phyloP scores from a whole-genome alignment of 176 grass and related monocot species.

The Oryza punctata region DNA sequence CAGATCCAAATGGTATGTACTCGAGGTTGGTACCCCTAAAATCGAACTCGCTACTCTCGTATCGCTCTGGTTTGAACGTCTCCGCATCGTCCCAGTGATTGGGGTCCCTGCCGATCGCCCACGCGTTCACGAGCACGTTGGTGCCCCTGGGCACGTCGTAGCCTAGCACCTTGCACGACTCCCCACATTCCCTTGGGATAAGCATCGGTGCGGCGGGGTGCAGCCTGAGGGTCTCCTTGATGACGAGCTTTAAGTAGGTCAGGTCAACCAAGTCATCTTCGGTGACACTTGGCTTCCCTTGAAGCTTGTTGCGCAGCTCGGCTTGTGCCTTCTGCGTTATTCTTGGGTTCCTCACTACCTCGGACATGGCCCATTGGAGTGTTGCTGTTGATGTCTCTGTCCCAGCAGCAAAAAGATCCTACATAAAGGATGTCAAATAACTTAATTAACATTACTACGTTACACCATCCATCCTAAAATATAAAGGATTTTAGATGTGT shows the following conservation, averaged over 20 bases:
- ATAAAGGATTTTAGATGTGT: too few relatives aligned
- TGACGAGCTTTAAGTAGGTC: slow-evolving; percentile 35
- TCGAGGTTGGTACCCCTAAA: not conserved
- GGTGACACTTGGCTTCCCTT: slow-evolving; percentile 9
- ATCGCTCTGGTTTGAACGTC: slow-evolving; percentile 19
- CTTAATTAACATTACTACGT: not conserved
- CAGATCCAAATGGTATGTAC: not conserved
- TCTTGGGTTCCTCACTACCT: slow-evolving; percentile 36
- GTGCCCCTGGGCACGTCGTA: slow-evolving; percentile 44
- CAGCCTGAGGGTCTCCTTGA: slow-evolving; percentile 56
- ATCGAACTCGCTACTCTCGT: not conserved
- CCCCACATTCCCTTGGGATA: slow-evolving; percentile 13
- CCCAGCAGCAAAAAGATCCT: slow-evolving; percentile 52
- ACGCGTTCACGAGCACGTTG: not conserved
- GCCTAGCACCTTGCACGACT: slow-evolving; percentile 30
- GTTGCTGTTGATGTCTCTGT: slow-evolving; percentile 38
- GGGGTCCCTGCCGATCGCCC: slow-evolving; percentile 1
- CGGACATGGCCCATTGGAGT: slow-evolving; percentile 47
- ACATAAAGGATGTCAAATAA: not conserved
- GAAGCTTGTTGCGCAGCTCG: slow-evolving; percentile 19
- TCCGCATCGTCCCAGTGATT: not conserved
- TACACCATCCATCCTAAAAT: too few relatives aligned
- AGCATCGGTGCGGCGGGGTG: slow-evolving; percentile 28
- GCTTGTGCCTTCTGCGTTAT: not conserved
- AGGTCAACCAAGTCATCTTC: slow-evolving; percentile 46